Evolutionary conservation across 73 alveolate genomes (phyloP).

Genomic region (Strombidium stylifer): DNA sequence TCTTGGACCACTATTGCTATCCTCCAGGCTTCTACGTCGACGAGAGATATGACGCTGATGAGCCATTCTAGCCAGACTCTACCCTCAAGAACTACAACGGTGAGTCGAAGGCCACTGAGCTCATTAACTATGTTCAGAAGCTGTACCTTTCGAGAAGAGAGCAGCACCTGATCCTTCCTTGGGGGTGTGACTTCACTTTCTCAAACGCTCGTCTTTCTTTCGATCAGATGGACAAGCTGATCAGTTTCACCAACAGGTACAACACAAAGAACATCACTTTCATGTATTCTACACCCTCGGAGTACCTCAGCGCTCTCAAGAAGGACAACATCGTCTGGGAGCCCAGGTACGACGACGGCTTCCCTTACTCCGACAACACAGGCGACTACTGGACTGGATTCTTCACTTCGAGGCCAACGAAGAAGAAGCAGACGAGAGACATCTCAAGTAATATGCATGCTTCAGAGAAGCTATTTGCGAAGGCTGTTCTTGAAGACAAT

Average conservation of each 20-base stretch:
- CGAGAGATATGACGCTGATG: constrained; percentile 47
- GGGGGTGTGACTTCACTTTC: constrained; percentile 80
- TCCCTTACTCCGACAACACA: constrained; percentile 93
- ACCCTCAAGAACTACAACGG: constrained; percentile 48
- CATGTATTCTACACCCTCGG: not conserved
- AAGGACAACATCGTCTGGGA: constrained; percentile 36
- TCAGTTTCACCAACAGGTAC: constrained; percentile 57
- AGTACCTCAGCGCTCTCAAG: not conserved
- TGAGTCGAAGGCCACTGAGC: constrained; percentile 30
- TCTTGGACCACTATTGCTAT: constrained; percentile 72
- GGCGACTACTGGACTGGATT: constrained; percentile 97
- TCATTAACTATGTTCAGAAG: constrained; percentile 46
- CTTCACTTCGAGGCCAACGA: constrained; percentile 91
- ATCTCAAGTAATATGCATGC: constrained; percentile 40
- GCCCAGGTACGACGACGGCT: constrained; percentile 81
- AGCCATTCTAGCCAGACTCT: constrained; percentile 31
- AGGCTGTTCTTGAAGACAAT: not conserved
- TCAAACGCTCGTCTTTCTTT: constrained; percentile 57
- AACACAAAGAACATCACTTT: not conserved
- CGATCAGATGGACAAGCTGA: constrained; percentile 58
- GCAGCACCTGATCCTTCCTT: constrained; percentile 55
- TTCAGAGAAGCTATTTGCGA: constrained; percentile 4
- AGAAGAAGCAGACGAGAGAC: constrained; percentile 71
- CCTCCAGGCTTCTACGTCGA: constrained; percentile 66
- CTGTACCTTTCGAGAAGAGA: constrained; percentile 44